Conservation (phyloP, 768 basidiomycete species). For the Tulasnella sp. region DNA sequence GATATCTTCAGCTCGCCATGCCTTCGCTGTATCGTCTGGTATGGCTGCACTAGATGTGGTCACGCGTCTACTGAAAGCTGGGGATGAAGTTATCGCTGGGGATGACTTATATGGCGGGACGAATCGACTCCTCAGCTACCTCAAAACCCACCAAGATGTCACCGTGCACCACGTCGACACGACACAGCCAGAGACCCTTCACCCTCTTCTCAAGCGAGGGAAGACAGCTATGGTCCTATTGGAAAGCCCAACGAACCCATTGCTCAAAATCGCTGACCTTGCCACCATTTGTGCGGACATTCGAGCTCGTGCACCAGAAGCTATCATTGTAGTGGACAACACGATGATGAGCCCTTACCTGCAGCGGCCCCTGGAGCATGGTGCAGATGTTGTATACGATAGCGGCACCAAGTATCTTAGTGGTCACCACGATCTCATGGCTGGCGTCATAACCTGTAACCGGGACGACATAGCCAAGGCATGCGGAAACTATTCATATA, state of each 20-base stretch:
- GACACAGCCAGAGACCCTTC: conserved; percentile 54
- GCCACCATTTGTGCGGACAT: conserved; percentile 72
- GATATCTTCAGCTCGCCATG: conserved; percentile 85
- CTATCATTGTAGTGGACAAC: conserved; percentile 85
- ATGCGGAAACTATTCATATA: conserved; percentile 12
- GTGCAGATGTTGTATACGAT: conserved; percentile 95
- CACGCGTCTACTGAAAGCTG: conserved; percentile 84
- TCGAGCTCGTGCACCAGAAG: conserved; percentile 69
- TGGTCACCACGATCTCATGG: conserved; percentile 99
- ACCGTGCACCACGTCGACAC: conserved; percentile 90
- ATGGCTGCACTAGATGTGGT: conserved; percentile 98
- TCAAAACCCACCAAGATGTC: conserved; percentile 78
- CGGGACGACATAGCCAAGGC: conserved; percentile 84
- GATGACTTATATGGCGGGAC: conserved; percentile 98
- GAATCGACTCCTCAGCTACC: conserved; percentile 84
- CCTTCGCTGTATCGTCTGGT: conserved; percentile 87
- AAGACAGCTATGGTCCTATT: conserved; percentile 92
- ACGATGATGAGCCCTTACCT: conserved; percentile 99
- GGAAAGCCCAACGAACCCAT: conserved; percentile 94
- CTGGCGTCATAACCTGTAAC: conserved; percentile 87
- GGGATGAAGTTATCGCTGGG: conserved; percentile 90
- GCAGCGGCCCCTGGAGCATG: conserved; percentile 88
- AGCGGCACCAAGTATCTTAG: conserved; percentile 96
- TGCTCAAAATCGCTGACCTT: conserved; percentile 89
- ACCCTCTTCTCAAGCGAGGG: conserved; percentile 50